A percentile compares a stretch with the other conserved stretches of the same genome.
phyloP scores from a whole-genome alignment of 108 stramenopile genomes.

The Chaetoceros tenuissimus region DNA sequence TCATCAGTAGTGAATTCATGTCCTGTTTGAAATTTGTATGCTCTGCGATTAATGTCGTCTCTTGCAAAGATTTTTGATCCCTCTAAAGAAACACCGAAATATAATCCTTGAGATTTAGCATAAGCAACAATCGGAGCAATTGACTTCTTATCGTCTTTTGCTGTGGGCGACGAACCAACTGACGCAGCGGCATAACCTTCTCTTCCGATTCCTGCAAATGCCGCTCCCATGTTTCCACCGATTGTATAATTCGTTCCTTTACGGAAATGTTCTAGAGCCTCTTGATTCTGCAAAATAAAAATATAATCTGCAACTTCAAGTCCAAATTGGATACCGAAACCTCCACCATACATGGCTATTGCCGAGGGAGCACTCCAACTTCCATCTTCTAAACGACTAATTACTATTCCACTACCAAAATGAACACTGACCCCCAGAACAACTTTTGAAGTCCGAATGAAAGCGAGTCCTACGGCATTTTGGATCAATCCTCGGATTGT shows the following conservation, averaged over 20 bases:
- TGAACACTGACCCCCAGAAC: constrained; percentile 71
- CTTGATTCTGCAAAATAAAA: constrained; percentile 74
- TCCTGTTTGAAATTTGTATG: constrained; percentile 60
- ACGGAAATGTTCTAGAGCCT: constrained; percentile 75
- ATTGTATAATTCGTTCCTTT: constrained; percentile 60
- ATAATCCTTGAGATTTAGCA: constrained; percentile 79
- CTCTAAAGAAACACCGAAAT: constrained; percentile 79
- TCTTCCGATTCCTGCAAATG: constrained; percentile 59
- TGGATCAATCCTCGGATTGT: constrained; percentile 75
- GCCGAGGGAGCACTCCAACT: constrained; percentile 87
- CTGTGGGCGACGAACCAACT: constrained; percentile 20
- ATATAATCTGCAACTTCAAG: constrained; percentile 80
- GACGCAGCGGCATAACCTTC: constrained; percentile 80
- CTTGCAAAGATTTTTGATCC: constrained; percentile 72
- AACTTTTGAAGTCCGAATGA: constrained; percentile 77
- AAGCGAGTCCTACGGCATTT: constrained; percentile 69
- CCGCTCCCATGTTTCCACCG: constrained; percentile 77
- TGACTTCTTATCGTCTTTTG: constrained; percentile 20
- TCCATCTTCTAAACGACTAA: constrained; percentile 71
- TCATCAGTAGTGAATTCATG: constrained; percentile 52
- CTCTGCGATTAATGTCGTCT: constrained; percentile 63
- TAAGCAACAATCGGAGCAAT: constrained; percentile 83
- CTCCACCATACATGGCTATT: constrained; percentile 71
- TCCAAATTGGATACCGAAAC: constrained; percentile 81
- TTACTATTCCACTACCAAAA: constrained; percentile 76